These are phyloP conservation scores for Candida nonsorbophila DNA, from an alignment of 805 yeast genomes.

Conservation along the genomic window DNA sequence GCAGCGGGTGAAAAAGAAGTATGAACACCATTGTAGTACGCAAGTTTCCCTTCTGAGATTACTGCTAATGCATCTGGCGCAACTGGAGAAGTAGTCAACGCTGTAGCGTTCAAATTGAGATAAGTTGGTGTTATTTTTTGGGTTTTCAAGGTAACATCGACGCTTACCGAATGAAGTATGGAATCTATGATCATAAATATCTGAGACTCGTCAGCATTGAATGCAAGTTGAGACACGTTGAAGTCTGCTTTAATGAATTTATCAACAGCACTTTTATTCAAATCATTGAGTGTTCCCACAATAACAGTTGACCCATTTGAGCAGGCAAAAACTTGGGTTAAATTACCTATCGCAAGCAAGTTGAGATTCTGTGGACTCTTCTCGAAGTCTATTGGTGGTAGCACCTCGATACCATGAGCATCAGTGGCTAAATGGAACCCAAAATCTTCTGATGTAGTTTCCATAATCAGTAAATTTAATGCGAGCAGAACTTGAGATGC, in stretches of 20 bases:
- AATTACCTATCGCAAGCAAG: slow-evolving; percentile 24
- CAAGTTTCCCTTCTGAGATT: too few relatives aligned
- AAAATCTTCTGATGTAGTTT: slow-evolving; percentile 27
- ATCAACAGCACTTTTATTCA: slow-evolving; percentile 9
- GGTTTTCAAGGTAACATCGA: too few relatives aligned
- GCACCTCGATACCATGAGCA: slow-evolving; percentile 19
- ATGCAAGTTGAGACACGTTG: slow-evolving; percentile 13
- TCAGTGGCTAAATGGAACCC: slow-evolving; percentile 28
- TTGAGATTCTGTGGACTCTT: slow-evolving; percentile 11
- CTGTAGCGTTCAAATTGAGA: too few relatives aligned
- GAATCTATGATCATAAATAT: too few relatives aligned
- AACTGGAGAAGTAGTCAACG: too few relatives aligned
- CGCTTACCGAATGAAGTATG: too few relatives aligned
- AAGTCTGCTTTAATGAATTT: slow-evolving; percentile 6
- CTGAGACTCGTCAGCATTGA: slow-evolving; percentile 22
- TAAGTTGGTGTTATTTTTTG: too few relatives aligned
- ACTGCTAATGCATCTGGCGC: too few relatives aligned
- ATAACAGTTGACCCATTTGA: slow-evolving; percentile 22
- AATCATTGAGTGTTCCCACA: slow-evolving; percentile 17
- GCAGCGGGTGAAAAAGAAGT: too few relatives aligned
- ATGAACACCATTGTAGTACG: too few relatives aligned
- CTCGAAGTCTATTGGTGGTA: slow-evolving; percentile 20
- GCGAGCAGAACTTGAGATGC: too few relatives aligned
- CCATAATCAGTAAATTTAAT: slow-evolving; percentile 4
- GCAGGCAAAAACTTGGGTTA: slow-evolving; percentile 21